Evolutionary conservation across 495 filamentous ascomycete species (phyloP).

Genomic region (Podospora appendiculata): DNA sequence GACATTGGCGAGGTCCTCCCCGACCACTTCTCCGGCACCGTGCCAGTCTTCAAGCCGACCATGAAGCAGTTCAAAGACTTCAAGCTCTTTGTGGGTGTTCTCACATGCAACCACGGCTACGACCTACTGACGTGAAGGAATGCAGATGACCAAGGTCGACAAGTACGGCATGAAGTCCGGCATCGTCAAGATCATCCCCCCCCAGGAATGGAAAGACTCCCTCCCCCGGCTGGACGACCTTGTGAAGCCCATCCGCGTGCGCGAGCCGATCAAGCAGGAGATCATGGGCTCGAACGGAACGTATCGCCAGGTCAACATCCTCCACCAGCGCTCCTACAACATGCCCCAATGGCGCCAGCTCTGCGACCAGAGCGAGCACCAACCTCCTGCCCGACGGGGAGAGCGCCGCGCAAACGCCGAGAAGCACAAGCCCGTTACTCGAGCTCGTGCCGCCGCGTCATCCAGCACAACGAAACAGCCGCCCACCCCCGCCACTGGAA

Average conservation of each 20-base stretch:
- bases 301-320: slow-evolving; percentile 92
- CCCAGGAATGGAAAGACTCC: slow-evolving; percentile 82
- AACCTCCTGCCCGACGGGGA: slow-evolving; percentile 89
- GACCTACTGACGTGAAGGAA: slow-evolving; percentile 9
- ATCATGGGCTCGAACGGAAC: slow-evolving; percentile 90
- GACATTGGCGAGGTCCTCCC: slow-evolving; percentile 70
- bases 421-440: slow-evolving; percentile 35
- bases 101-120: neutral
- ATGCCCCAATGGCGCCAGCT: slow-evolving; percentile 90
- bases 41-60: slow-evolving; percentile 92
- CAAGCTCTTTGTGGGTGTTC: slow-evolving; percentile 58
- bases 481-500: slow-evolving; percentile 26
- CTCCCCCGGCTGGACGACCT: slow-evolving; percentile 73
- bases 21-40: slow-evolving; percentile 81
- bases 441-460: slow-evolving; percentile 21
- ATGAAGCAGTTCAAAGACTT: slow-evolving; percentile 94
- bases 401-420: slow-evolving; percentile 77
- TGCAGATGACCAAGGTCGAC: slow-evolving; percentile 70
- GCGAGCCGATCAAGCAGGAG: slow-evolving; percentile 95
- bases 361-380: slow-evolving; percentile 87
- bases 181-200: slow-evolving; percentile 92
- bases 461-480: slow-evolving; percentile 13
- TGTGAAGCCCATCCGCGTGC: slow-evolving; percentile 85
- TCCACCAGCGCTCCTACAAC: slow-evolving; percentile 92
- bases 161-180: slow-evolving; percentile 95